phyloP scores from a whole-genome alignment of 2,329 filamentous ascomycete genomes.

The Fusarium vanettenii region DNA sequence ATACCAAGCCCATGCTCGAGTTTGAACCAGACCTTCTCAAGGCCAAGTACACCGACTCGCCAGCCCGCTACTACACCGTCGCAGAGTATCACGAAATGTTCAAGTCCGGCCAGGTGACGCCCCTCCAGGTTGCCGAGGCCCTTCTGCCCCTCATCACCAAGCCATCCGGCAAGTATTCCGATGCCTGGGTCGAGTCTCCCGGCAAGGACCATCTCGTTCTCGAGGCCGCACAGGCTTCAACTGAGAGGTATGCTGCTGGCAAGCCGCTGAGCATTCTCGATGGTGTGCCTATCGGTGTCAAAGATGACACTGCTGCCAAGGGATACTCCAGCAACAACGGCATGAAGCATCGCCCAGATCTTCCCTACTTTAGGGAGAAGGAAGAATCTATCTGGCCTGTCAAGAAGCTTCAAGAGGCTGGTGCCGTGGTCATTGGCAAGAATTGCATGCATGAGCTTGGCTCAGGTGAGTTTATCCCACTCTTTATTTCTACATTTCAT shows the following conservation, averaged over 20 bases:
- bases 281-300: slow-evolving; percentile 84
- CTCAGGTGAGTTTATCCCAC: slow-evolving; percentile 61
- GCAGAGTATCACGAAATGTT: slow-evolving; percentile 84
- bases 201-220: slow-evolving; percentile 67
- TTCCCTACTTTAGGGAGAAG: slow-evolving; percentile 61
- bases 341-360: slow-evolving; percentile 68
- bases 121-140: slow-evolving; percentile 75
- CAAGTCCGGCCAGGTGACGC: slow-evolving; percentile 75
- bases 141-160: slow-evolving; percentile 76
- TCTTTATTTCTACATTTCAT: slow-evolving; percentile 12
- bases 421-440: slow-evolving; percentile 81
- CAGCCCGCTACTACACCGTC: slow-evolving; percentile 73
- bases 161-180: slow-evolving; percentile 70
- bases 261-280: slow-evolving; percentile 77
- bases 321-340: slow-evolving; percentile 77
- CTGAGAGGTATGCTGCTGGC: slow-evolving; percentile 76
- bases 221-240: slow-evolving; percentile 78
- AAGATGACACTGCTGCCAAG: slow-evolving; percentile 80
- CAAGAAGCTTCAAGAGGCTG: slow-evolving; percentile 76
- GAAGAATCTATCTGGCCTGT: slow-evolving; percentile 77
- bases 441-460: slow-evolving; percentile 85
- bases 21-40: slow-evolving; percentile 56
- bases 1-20: slow-evolving; percentile 51
- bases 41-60: slow-evolving; percentile 53
- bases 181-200: slow-evolving; percentile 78